phyloP scores from a whole-genome alignment of 2,329 filamentous ascomycete genomes.

The Colletotrichum sansevieriae region DNA sequence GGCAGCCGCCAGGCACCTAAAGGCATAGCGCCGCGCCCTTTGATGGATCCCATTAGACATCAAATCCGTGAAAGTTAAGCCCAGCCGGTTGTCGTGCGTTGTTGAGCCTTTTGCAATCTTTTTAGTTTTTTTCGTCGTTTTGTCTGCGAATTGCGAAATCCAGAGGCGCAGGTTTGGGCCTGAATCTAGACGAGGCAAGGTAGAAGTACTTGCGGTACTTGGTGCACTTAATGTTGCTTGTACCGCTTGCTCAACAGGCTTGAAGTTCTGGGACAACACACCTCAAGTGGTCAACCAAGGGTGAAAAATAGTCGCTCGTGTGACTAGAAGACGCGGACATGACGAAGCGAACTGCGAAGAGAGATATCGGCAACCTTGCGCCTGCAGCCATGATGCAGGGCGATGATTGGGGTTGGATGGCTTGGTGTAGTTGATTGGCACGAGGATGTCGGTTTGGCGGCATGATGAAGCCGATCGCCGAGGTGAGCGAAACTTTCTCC shows the following conservation, averaged over 20 bases:
- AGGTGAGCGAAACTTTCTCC: constrained; percentile 5
- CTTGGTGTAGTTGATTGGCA: constrained; percentile 6
- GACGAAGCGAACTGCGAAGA: constrained; percentile 26
- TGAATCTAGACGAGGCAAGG: constrained; percentile 6
- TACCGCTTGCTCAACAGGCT: constrained; percentile 24
- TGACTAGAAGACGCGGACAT: constrained; percentile 29
- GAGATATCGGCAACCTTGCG: constrained; percentile 6
- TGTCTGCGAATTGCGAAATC: constrained; percentile 28
- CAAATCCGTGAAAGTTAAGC: constrained; percentile 42
- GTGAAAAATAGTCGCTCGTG: constrained; percentile 16
- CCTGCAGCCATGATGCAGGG: constrained; percentile 27
- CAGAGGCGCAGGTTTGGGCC: constrained; percentile 21
- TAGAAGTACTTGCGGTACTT: constrained; percentile 37
- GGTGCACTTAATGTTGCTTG: neutral
- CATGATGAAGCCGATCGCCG: constrained; percentile 6
- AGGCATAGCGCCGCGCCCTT: constrained; percentile 40
- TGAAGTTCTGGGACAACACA: constrained; percentile 7
- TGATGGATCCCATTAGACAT: constrained; percentile 44
- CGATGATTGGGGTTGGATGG: constrained; percentile 16
- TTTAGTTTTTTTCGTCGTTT: constrained; percentile 34
- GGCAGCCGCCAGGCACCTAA: constrained; percentile 39
- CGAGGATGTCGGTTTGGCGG: constrained; percentile 11
- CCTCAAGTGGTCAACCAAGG: neutral
- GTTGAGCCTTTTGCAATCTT: constrained; percentile 22
- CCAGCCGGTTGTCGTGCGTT: constrained; percentile 40